Evolutionary conservation across 2,329 filamentous ascomycete genomes (phyloP), one percentile per base, ranked within the genome.

Genomic region (Ophiostoma himal-ulmi): DNA sequence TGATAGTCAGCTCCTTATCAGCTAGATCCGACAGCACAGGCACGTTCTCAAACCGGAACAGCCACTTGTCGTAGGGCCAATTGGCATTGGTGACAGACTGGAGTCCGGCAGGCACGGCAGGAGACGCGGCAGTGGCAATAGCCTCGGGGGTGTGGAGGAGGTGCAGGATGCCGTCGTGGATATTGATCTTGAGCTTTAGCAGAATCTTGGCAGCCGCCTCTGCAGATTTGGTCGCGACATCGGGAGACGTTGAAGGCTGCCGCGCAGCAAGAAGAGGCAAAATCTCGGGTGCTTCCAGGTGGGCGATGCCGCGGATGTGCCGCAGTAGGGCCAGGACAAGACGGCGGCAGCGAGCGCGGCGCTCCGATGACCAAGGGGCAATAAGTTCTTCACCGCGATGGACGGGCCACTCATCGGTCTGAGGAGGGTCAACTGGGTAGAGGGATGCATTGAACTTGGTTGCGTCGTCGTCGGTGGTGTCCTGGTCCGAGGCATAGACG

Each of bases 401-500:
- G 4, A 74, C 72, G 0, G 68, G 44, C 8, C 70, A 69, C 36
- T 67, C n/a, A 11, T 67, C 22, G 3, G 64, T 26, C 7, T 5
- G 30, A 20, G 60, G 52, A 10, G 72, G 37, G 34, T 73, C 57
- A 8, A 64, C 54, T 0, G 73, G 70, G 69, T 78, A 76, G 68
- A 68, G 68, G n/a, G n/a, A 22, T 17, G 14, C 65, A 22, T 20
- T 22, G 65, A 30, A 8, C 30, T 41, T 52, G 30, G 6, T 39
- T 5, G 41, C 44, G 54, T 14, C 39, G 1, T 68, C 44, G 34
- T 62, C 37, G 30, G 72, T 30, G 11, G 37, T 69, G 70, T 80
- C 77, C 71, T 88, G 84, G 2, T 85, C 75, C 0, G 83, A 84
- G 1, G 81, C 83, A 77, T 88, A 91, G 1, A 91, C 75, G 84